Conservation (phyloP, 495 filamentous ascomycete species). For the Daldinia caldariorum region DNA sequence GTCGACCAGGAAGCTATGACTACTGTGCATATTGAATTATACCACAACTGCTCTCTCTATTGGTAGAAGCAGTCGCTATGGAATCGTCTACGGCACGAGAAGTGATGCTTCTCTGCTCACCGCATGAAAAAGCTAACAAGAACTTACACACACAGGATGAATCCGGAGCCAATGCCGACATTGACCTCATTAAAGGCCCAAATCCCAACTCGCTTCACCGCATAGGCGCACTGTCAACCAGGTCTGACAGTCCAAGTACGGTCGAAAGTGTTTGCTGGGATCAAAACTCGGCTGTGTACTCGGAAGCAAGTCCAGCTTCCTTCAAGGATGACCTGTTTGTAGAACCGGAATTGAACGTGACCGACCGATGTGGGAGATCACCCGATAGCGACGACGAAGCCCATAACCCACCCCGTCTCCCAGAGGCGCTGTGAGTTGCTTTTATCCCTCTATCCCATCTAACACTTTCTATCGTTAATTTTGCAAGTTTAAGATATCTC, state of each 20-base stretch:
- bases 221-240: not conserved
- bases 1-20: not conserved
- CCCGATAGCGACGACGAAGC: conserved; percentile 1
- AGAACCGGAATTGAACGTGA: conserved; percentile 12
- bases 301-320: conserved; percentile 15
- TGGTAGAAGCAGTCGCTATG: conserved; percentile 7
- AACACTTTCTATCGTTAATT: not conserved
- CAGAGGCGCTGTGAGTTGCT: not conserved
- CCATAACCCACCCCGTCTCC: not conserved
- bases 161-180: not conserved
- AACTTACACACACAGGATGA: not conserved
- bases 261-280: conserved; percentile 16
- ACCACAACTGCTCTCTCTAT: not conserved
- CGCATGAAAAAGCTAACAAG: not conserved
- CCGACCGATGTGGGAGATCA: conserved; percentile 8
- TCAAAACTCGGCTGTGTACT: conserved; percentile 3
- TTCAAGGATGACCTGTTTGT: not conserved
- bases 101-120: not conserved
- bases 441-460: not conserved
- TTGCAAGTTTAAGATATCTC: not conserved
- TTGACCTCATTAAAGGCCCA: not conserved
- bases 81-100: not conserved
- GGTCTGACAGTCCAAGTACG: conserved; percentile 19
- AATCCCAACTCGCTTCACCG: not conserved
- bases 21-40: not conserved